A percentile compares a stretch with the other conserved stretches of the same genome.
Conservation (phyloP, 2,329 filamentous ascomycete species). For the Stagonosporopsis cucurbitacearum region DNA sequence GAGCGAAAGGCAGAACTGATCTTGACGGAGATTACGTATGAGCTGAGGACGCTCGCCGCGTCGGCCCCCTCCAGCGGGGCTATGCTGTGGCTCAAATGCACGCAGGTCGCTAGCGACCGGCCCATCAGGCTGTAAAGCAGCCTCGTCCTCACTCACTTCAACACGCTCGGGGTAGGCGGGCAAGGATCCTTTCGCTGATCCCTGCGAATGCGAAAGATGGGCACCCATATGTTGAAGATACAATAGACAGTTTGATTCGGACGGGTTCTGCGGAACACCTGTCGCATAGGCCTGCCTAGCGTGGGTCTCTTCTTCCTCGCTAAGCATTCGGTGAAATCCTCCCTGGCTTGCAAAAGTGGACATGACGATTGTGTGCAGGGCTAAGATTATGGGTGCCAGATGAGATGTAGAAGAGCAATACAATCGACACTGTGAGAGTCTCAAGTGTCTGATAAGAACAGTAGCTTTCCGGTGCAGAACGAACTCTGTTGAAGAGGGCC, state of each 20-base stretch:
- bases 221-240: constrained; percentile 1
- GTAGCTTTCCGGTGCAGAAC: not conserved
- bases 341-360: not conserved
- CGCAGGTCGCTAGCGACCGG: not conserved
- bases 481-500: not conserved
- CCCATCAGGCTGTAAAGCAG: not conserved
- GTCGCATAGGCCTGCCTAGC: not conserved
- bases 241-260: not conserved
- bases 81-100: not conserved
- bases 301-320: not conserved
- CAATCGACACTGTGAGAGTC: not conserved
- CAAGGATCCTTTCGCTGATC: not conserved
- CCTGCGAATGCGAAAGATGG: not conserved
- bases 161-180: not conserved
- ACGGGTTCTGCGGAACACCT: not conserved
- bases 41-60: not conserved
- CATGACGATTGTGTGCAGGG: constrained; percentile 3
- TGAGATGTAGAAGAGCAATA: not conserved
- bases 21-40: not conserved
- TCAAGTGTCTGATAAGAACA: not conserved
- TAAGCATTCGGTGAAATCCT: not conserved
- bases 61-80: not conserved
- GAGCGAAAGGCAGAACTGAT: not conserved
- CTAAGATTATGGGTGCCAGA: not conserved
- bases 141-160: constrained; percentile 10